Percentiles rank a stretch among this genome's conserved stretches.
Evolutionary conservation across 2,329 filamentous ascomycete species (phyloP).

Genomic region (Ophiocordyceps camponoti-floridani): DNA sequence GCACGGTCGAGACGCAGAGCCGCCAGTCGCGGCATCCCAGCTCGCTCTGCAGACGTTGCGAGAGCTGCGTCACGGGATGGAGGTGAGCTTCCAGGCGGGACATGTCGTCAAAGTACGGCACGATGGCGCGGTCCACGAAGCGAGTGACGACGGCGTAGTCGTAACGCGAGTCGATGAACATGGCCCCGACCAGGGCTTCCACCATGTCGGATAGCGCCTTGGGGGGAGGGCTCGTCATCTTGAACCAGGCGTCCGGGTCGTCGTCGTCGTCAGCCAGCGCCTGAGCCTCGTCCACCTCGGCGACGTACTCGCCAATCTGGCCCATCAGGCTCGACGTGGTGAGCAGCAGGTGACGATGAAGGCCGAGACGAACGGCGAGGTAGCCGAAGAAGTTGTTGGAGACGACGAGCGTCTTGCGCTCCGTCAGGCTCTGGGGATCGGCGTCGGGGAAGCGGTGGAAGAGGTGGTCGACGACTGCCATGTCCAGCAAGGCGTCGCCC

Average conservation of each 20-base stretch:
- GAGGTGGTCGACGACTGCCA: slow-evolving; percentile 67
- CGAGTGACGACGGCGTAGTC: slow-evolving; percentile 52
- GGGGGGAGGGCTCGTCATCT: slow-evolving; percentile 42
- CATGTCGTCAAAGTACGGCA: slow-evolving; percentile 74
- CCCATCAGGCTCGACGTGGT: slow-evolving; percentile 23
- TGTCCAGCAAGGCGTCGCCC: slow-evolving; percentile 75
- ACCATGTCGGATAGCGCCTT: slow-evolving; percentile 72
- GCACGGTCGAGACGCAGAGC: slow-evolving; percentile 28
- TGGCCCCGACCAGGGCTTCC: slow-evolving; percentile 74
- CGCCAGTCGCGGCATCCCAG: slow-evolving; percentile 48
- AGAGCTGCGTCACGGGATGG: slow-evolving; percentile 64
- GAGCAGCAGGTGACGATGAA: slow-evolving; percentile 54
- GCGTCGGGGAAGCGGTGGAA: slow-evolving; percentile 60
- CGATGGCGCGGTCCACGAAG: slow-evolving; percentile 64
- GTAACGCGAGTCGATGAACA: slow-evolving; percentile 81
- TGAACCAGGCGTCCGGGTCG: slow-evolving; percentile 40
- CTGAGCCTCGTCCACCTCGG: slow-evolving; percentile 34
- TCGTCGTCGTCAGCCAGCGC: slow-evolving; percentile 14
- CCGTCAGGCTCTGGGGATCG: slow-evolving; percentile 91
- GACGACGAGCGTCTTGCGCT: slow-evolving; percentile 99
- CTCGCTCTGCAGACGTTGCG: slow-evolving; percentile 41
- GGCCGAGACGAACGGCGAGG: slow-evolving; percentile 58
- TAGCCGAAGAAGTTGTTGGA: slow-evolving; percentile 87
- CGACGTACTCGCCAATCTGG: slow-evolving; percentile 35
- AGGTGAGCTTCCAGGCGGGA: slow-evolving; percentile 72